Percentiles rank a stretch among this genome's conserved stretches.
Evolutionary conservation across 1,139 yeast genomes (phyloP).

Genomic region (Geotrichum histeridarum): DNA sequence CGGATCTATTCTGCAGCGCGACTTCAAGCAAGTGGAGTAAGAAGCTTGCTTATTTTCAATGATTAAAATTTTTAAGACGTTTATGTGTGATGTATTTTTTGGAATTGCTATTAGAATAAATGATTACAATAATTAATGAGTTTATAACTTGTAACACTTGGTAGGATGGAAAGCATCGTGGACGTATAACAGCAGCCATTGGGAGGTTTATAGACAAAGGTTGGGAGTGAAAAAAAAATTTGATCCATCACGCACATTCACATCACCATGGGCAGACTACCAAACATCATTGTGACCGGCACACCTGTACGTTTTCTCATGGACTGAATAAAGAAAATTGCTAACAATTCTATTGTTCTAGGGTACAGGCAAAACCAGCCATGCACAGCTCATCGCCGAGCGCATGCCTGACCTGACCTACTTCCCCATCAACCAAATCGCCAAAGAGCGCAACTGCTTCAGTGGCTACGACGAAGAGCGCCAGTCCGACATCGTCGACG

Average conservation of each 20-base stretch:
- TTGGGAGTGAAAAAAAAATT: background rate
- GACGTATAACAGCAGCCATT: background rate
- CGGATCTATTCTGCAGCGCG: slow-evolving; percentile 85
- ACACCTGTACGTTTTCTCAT: slow-evolving; percentile 54
- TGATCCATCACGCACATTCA: background rate
- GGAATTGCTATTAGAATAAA: background rate
- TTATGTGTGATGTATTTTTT: background rate
- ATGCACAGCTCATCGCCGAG: slow-evolving; percentile 58
- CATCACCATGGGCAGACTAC: slow-evolving; percentile 33
- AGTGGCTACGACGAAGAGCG: slow-evolving; percentile 82
- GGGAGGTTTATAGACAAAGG: background rate
- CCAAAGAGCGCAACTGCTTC: slow-evolving; percentile 69
- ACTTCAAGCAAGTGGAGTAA: slow-evolving; percentile 43
- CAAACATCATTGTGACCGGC: slow-evolving; percentile 88
- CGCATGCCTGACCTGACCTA: slow-evolving; percentile 51
- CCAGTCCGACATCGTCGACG: slow-evolving; percentile 86
- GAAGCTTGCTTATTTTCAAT: background rate
- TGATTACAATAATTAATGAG: background rate
- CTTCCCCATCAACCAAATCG: slow-evolving; percentile 72
- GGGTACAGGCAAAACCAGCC: slow-evolving; percentile 94
- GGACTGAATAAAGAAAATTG: background rate
- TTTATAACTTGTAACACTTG: background rate
- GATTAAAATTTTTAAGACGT: background rate
- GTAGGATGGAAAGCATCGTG: background rate
- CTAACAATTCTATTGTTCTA: slow-evolving; percentile 9